phyloP scores from a whole-genome alignment of 345 rosid species.

The Firmiana major region DNA sequence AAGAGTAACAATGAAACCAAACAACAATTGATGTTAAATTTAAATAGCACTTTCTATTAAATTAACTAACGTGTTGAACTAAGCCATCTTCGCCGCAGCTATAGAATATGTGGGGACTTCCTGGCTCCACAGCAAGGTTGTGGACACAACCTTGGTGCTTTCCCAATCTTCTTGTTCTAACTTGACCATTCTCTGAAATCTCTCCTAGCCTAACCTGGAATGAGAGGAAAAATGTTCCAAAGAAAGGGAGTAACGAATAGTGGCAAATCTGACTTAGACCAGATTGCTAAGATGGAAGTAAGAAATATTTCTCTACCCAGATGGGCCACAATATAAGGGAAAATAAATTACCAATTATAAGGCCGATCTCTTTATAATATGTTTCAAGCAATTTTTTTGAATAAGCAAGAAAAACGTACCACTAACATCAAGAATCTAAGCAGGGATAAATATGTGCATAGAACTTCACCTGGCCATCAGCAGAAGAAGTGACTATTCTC shows the following conservation, averaged over 20 bases:
- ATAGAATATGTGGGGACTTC: slow-evolving; percentile 52
- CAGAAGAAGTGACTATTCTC: slow-evolving; percentile 50
- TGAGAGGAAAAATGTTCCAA: background rate
- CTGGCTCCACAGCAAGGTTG: slow-evolving; percentile 60
- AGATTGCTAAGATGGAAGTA: background rate
- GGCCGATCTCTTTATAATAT: background rate
- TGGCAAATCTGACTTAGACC: background rate
- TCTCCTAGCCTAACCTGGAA: slow-evolving; percentile 54
- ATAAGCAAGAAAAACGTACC: background rate
- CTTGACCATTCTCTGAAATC: slow-evolving; percentile 39
- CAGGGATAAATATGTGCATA: background rate
- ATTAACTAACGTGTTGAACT: slow-evolving; percentile 53
- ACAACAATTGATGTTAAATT: background rate
- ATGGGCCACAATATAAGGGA: background rate
- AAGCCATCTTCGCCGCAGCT: slow-evolving; percentile 70
- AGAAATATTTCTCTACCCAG: background rate
- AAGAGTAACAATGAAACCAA: slow-evolving; percentile 14
- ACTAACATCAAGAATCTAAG: background rate
- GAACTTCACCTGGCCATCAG: slow-evolving; percentile 54
- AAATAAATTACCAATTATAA: background rate
- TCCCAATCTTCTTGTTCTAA: slow-evolving; percentile 46
- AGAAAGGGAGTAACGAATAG: too few species aligned
- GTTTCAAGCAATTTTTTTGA: background rate
- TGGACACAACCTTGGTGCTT: slow-evolving; percentile 46
- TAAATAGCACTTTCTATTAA: background rate